Evolutionary conservation across 352 stramenopile genomes (phyloP).

Genomic region (Pythium sukuiense): DNA sequence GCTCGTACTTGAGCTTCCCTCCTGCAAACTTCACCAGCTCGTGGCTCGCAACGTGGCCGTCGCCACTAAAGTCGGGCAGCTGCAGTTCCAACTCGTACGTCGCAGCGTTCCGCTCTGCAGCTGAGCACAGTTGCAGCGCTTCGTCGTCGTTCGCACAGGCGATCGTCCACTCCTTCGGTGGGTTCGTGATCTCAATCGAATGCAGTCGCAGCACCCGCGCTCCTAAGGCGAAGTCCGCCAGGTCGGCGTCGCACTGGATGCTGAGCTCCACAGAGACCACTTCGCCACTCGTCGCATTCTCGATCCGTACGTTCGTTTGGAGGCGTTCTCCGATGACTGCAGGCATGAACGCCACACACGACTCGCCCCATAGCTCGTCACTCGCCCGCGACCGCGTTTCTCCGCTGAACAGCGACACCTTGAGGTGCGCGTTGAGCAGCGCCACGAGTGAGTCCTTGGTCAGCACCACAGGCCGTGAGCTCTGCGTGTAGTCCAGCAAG

Average conservation of each 20-base stretch:
- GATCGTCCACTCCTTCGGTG: slow-evolving; percentile 52
- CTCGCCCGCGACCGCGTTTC: slow-evolving; percentile 27
- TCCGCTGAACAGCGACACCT: slow-evolving; percentile 45
- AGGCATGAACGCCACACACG: slow-evolving; percentile 37
- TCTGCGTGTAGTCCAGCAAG: slow-evolving; percentile 42
- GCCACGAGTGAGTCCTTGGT: slow-evolving; percentile 36
- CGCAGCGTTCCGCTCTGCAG: slow-evolving; percentile 41
- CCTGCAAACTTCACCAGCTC: slow-evolving; percentile 29
- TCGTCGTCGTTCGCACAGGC: slow-evolving; percentile 49
- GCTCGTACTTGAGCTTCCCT: slow-evolving; percentile 51
- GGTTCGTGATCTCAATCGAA: slow-evolving; percentile 33
- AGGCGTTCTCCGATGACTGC: slow-evolving; percentile 29
- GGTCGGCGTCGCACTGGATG: slow-evolving; percentile 47
- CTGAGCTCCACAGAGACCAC: slow-evolving; percentile 39
- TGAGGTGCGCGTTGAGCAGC: slow-evolving; percentile 39
- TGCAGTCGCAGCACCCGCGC: slow-evolving; percentile 44
- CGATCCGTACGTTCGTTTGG: slow-evolving; percentile 29
- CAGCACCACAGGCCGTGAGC: slow-evolving; percentile 41
- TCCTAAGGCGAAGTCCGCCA: slow-evolving; percentile 48
- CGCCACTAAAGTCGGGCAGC: slow-evolving; percentile 34
- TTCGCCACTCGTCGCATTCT: slow-evolving; percentile 9
- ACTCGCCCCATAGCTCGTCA: slow-evolving; percentile 40
- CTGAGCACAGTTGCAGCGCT: slow-evolving; percentile 36
- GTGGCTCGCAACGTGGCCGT: neutral
- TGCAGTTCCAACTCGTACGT: slow-evolving; percentile 55